A percentile compares a stretch with the other conserved stretches of the same genome.
phyloP scores from a whole-genome alignment of 2,329 filamentous ascomycete species.

The Alternaria arbusti region DNA sequence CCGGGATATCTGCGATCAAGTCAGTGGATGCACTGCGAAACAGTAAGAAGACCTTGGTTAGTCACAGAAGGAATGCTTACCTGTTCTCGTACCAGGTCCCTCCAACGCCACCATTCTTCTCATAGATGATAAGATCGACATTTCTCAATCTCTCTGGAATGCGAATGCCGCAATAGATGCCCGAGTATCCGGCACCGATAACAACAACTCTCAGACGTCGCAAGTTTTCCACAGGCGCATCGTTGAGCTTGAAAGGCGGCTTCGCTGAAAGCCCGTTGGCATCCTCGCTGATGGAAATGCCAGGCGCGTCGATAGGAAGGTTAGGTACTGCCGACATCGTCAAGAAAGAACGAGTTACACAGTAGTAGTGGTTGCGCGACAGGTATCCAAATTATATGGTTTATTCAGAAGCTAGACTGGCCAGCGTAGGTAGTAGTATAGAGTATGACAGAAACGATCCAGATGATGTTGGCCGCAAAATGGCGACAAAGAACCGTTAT shows the following conservation, averaged over 20 bases:
- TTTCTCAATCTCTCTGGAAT: conserved; percentile 51
- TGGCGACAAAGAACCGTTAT: conserved; percentile 1
- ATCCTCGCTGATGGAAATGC: conserved; percentile 9
- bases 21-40: background rate
- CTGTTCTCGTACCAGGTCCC: conserved; percentile 50
- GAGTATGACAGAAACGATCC: conserved; percentile 7
- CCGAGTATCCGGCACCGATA: conserved; percentile 54
- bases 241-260: conserved; percentile 40
- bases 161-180: conserved; percentile 53
- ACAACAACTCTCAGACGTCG: conserved; percentile 53
- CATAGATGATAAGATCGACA: conserved; percentile 51
- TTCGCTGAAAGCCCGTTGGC: conserved; percentile 13
- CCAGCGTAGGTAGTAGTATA: conserved; percentile 20
- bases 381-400: conserved; percentile 9
- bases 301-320: conserved; percentile 29
- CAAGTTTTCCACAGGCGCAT: conserved; percentile 52
- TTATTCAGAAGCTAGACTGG: conserved; percentile 11
- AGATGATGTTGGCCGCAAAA: background rate
- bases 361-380: background rate
- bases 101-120: conserved; percentile 53
- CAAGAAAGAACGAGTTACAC: background rate
- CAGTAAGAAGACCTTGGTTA: background rate
- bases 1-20: conserved; percentile 46
- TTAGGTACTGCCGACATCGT: conserved; percentile 42
- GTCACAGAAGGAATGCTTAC: conserved; percentile 8